Conservation (phyloP, 495 filamentous ascomycete genomes). For the Trichocladium uniseriatum region DNA sequence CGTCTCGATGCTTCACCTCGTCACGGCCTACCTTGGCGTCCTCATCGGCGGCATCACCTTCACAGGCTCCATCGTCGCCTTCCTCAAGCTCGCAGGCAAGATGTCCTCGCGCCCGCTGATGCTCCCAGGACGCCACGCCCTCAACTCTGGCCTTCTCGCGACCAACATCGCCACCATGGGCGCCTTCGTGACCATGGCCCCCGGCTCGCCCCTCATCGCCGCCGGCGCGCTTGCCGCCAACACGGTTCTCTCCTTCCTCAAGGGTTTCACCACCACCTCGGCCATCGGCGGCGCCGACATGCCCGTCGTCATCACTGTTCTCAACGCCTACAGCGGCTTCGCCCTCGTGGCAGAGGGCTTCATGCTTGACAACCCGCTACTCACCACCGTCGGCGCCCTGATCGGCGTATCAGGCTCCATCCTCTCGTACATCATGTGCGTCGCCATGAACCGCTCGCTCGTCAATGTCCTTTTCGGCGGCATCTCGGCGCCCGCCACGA, state of each 20-base stretch:
- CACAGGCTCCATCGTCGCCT: conserved; percentile 73
- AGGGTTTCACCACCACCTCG: conserved; percentile 72
- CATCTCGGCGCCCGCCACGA: conserved; percentile 49
- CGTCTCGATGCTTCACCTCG: conserved; percentile 63
- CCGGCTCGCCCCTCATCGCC: conserved; percentile 61
- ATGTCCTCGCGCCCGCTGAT: conserved; percentile 66
- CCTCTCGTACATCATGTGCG: conserved; percentile 72
- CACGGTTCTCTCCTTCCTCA: conserved; percentile 64
- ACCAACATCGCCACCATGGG: conserved; percentile 71
- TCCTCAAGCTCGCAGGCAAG: conserved; percentile 65
- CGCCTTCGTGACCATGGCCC: conserved; percentile 65
- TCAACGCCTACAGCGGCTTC: conserved; percentile 80
- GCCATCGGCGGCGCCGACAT: conserved; percentile 82
- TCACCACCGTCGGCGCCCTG: conserved; percentile 69
- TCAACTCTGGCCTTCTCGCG: conserved; percentile 61
- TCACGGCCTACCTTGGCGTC: conserved; percentile 70
- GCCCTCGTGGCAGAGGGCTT: conserved; percentile 75
- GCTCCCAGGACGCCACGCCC: conserved; percentile 56
- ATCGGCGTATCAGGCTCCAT: conserved; percentile 78
- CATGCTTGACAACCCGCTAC: conserved; percentile 74
- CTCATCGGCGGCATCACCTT: conserved; percentile 77
- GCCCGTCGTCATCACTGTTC: conserved; percentile 77
- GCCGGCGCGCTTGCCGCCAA: conserved; percentile 64
- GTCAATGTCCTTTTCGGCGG: conserved; percentile 77
- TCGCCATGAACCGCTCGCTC: conserved; percentile 74